Conservation (phyloP, 2,329 filamentous ascomycete genomes). For the Sclerotinia sclerotiorum region DNA sequence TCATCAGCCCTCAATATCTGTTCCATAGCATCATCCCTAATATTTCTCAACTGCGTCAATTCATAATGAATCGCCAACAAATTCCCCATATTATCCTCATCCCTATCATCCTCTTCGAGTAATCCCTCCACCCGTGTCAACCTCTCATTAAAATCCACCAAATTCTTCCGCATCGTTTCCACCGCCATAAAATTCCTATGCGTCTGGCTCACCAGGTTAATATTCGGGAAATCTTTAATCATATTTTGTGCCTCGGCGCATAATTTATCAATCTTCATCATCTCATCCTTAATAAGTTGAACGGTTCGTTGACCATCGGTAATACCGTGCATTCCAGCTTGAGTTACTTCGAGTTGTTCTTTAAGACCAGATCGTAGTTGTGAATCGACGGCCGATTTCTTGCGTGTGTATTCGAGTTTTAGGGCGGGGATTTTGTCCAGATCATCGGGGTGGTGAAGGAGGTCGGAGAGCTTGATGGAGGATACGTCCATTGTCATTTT, state of each 20-base stretch:
- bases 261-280: slow-evolving; percentile 97
- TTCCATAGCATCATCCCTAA: slow-evolving; percentile 93
- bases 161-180: slow-evolving; percentile 86
- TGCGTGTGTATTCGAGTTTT: slow-evolving; percentile 89
- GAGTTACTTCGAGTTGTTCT: slow-evolving; percentile 91
- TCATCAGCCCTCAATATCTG: slow-evolving; percentile 83
- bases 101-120: slow-evolving; percentile 78
- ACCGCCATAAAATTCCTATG: slow-evolving; percentile 96
- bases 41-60: slow-evolving; percentile 86
- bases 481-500: slow-evolving; percentile 41
- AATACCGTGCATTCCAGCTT: slow-evolving; percentile 86
- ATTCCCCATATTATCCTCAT: slow-evolving; percentile 89
- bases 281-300: slow-evolving; percentile 92
- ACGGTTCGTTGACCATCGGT: slow-evolving; percentile 89
- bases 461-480: slow-evolving; percentile 73
- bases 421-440: slow-evolving; percentile 91
- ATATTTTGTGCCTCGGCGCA: slow-evolving; percentile 97
- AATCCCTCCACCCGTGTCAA: slow-evolving; percentile 74
- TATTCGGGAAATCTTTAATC: slow-evolving; percentile 93
- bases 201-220: slow-evolving; percentile 88
- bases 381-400: slow-evolving; percentile 87
- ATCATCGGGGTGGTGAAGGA: slow-evolving; percentile 93
- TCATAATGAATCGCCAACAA: slow-evolving; percentile 87
- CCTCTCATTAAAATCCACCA: slow-evolving; percentile 82
- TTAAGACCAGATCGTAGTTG: slow-evolving; percentile 85